Base-by-base conservation (phyloP, 192 early-diverging fungal species). In the Umbelopsis isabellina region DNA sequence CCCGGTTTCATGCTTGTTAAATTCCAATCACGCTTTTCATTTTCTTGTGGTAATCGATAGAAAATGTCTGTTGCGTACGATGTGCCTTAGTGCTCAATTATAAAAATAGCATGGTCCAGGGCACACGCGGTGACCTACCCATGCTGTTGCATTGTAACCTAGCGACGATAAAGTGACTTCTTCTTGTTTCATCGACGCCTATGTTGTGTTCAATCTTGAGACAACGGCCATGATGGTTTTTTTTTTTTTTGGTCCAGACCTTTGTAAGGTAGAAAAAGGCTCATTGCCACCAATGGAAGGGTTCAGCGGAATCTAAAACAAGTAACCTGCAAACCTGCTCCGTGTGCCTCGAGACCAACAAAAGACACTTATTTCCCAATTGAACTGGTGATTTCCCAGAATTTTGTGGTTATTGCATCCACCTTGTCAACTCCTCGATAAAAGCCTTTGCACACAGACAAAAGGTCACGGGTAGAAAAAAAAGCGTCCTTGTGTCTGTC, bases 31-130 rank as follows among this genome's bases (percentile, higher is more conserved):
- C 25, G 35, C 33, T 58, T 23, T 12, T 30, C 15, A 1, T 58
- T 33, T 33, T 58, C 35, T 30, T 18, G 1, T 18, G 1, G 7
- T 33, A 10, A 58, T 61, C 33, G 12, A 27, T 21, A 30, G 15
- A 61, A 61, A 61, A 2, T 33, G 2, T 18, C 18, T 25, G 55
- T 33, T 61, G 16, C 3, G 1, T 35, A 53, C 9, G 7, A 1
- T 10, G 23, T 53, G 22, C 37, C 37, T 41, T 25, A 53, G 2
- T 16, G 30, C 55, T 30, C 33, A 61, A n/a, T 18, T 15, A 35
- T 61, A 61, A 61, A 61, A 61, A 61, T 61, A 61, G 55, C 30
- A 18, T 35, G 25, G 55, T 35, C 18, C 55, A 61, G 55, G 37
- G 55, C 30, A 61, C 55, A 61, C 33, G 55, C 25, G 30, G 53